Evolutionary conservation across 805 yeast species (phyloP).

Genomic region (Wickerhamomyces alni): DNA sequence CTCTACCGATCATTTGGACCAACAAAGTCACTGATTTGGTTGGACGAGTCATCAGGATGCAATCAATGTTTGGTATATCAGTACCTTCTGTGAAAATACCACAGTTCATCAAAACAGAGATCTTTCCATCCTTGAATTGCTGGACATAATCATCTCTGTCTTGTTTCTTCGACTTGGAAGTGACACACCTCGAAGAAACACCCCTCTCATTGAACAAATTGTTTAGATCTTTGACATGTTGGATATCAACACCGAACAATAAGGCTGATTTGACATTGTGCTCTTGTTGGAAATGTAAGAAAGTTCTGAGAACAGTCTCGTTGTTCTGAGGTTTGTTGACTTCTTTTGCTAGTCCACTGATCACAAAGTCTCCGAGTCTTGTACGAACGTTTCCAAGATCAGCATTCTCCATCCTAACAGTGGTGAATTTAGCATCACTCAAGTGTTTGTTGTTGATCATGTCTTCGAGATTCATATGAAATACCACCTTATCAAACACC

Average conservation of each 20-base stretch:
- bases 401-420: constrained; percentile 40
- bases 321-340: constrained; percentile 53
- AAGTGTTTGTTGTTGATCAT: constrained; percentile 69
- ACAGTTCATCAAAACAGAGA: constrained; percentile 79
- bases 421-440: constrained; percentile 60
- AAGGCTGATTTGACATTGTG: constrained; percentile 53
- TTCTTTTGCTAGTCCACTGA: constrained; percentile 42
- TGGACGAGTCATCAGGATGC: constrained; percentile 73
- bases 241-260: constrained; percentile 70
- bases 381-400: constrained; percentile 30
- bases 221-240: constrained; percentile 54
- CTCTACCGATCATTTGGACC: constrained; percentile 90
- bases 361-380: constrained; percentile 46
- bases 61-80: constrained; percentile 85
- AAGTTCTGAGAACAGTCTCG: constrained; percentile 47
- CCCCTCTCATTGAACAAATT: constrained; percentile 51
- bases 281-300: constrained; percentile 36
- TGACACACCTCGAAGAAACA: constrained; percentile 63
- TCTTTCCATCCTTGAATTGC: constrained; percentile 54
- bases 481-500: constrained; percentile 70
- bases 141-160: constrained; percentile 47
- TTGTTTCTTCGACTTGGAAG: constrained; percentile 52
- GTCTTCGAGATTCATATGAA: constrained; percentile 54
- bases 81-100: constrained; percentile 93
- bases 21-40: constrained; percentile 67